Base-by-base conservation (phyloP, 495 filamentous ascomycete genomes). In the Lasiosphaeria ovina region DNA sequence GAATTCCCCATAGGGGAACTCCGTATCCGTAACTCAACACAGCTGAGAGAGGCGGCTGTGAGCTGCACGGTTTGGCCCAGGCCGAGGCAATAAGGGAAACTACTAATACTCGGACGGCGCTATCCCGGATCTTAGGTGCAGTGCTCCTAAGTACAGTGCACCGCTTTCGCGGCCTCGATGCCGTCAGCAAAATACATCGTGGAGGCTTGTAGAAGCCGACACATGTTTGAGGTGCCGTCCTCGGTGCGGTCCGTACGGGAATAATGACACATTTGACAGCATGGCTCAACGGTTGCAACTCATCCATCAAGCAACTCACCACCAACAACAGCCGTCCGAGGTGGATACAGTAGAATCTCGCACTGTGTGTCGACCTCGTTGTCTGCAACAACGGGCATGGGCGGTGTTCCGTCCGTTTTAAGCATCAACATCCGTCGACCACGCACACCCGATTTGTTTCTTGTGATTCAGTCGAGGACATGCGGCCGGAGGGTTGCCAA, bases 211-310 rank as follows among this genome's bases (percentile, higher is more conserved):
- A 11, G 11, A 40, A 5, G 58, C 35, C 45, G 45, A 50, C 16
- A 53, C 47, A 57, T 54, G 34, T 35, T 48, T 11, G 34, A 58
- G 40, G 35, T 33, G n/a, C 57, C 56, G 35, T 6, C 53, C 16
- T 54, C 57, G 54, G 57, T 49, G 52, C 62, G 48, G 53, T 57
- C 62, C 51, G 57, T 8, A 24, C 31, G 52, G 24, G 57, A 47
- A 60, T 57, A 38, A 64, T 64, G 62, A 60, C 57, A 60, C 57
- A 64, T 56, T 45, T 51, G 48, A 33, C 45, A 51, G 47, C 35
- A 16, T 35, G 42, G n/a, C 35, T 40, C 44, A 24, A 24, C 24
- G 24, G 24, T 24, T 24, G 2, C 24, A 24, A 24, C 24, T 24
- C 24, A 24, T 24, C 24, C 24, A 24, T 24, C 24, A 24, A 24